These are phyloP conservation scores for Quercus tomentella DNA, from an alignment of 331 rosid species.

Conservation along the genomic window DNA sequence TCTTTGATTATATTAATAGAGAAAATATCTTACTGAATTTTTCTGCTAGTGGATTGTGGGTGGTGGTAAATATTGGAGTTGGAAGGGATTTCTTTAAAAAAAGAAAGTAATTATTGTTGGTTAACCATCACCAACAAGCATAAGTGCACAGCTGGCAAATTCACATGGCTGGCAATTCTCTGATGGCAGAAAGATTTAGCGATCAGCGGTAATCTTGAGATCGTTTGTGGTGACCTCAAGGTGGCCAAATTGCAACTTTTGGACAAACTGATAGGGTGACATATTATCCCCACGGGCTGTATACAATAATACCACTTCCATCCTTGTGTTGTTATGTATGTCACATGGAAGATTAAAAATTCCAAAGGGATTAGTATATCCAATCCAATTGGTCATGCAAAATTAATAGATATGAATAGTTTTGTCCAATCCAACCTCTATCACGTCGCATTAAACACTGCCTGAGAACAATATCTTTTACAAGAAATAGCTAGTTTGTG, in stretches of 20 bases:
- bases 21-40: no score
- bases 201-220: background rate
- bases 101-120: no score
- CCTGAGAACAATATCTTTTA: background rate
- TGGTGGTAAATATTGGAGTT: background rate
- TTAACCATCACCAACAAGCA: background rate
- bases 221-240: background rate
- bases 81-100: no score
- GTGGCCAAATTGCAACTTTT: background rate
- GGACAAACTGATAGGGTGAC: background rate
- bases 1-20: background rate
- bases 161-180: background rate
- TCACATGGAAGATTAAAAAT: background rate
- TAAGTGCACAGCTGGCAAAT: background rate
- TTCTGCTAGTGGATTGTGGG: background rate
- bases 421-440: background rate
- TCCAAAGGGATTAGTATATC: background rate
- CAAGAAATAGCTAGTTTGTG: background rate
- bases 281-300: background rate
- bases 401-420: background rate
- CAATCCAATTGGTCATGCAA: background rate
- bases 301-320: background rate
- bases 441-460: no score
- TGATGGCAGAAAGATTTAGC: background rate
- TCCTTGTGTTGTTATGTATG: background rate